Evolutionary conservation across 768 basidiomycete genomes (phyloP), one percentile per base, ranked within the genome.

Genomic region (Naematelia aurantialba): DNA sequence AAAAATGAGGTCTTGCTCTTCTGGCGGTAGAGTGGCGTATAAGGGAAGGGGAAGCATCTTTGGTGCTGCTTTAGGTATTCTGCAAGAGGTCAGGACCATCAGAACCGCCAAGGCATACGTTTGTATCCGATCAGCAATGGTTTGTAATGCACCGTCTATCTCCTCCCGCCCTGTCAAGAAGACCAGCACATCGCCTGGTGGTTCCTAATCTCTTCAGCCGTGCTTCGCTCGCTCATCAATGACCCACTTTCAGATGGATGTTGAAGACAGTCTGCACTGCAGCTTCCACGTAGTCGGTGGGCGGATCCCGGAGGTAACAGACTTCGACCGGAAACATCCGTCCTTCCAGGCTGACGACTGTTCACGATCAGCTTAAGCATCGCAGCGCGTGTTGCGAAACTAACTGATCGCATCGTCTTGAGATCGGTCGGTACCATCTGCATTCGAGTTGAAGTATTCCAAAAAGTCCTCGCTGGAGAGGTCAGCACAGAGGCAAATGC

Each of bases 81-180:
- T 76, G 5, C 84, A 17, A 30, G n/a, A 26, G 34, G 30, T 1
- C 25, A 54, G 25, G 54, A 55, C 1, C 21, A 13, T 19, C 21
- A 1, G 31, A 21, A 19, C 24, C 11, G 30, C 45, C 25, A 13
- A 21, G 60, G 74, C 81, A 52, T 67, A 88, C 91, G 83, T 84
- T 52, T 87, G 85, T 24, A 90, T 70, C 58, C 89, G 81, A 67
- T 96, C 91, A 0, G 87, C 79, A 11, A 97, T 78, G 57, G 85
- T 85, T 61, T 93, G 87, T 19, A 93, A 75, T 60, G 89, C 92
- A 45, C 85, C 82, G 42, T 98, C 92, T 49, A 99, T 99, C 70
- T 99, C 96, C 75, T 99, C 96, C 30, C 94, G 81, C 5, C 96
- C 96, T 0, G 96, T 94, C 55, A 99, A 74, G 72, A 99, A 99